Evolutionary conservation across 169 alveolate genomes (phyloP), one percentile per base, ranked within the genome.

Genomic region (Cystoisospora suis): DNA sequence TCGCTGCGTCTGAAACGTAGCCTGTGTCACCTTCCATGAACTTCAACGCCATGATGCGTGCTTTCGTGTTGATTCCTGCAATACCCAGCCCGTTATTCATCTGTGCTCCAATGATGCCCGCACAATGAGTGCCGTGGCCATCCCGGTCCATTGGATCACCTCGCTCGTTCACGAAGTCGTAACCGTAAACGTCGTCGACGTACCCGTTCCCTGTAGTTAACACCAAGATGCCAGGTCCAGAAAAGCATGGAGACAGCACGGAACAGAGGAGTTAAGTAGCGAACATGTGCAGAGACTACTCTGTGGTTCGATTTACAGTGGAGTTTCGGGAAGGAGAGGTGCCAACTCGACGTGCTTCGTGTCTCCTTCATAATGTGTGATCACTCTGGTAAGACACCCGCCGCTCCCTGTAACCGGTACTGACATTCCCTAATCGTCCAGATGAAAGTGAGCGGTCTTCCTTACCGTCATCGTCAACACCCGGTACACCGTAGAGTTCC

Each of bases 111-210:
- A 93, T 90, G 9, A 88, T 93, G n/a, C 96, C 96, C 7, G 96
- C 96, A 80, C 95, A 91, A 59, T 94, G 96, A 7, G 96, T 94
- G 12, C 96, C 96, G 65, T 94, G 96, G 38, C 95, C 95, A 44
- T 94, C 95, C 70, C 77, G 93, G 89, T 94, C 96, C 65, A 93
- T 89, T 0, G 94, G 94, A 36, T 93, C 90, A 58, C 94, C 94
- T 36, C 77, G 85, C 53, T 90, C 79, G 92, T 93, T 80, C 38
- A 90, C 88, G 72, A 93, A 93, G 75, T 93, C 94, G 45, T 81
- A 94, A 40, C 96, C 96, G 83, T 94, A 87, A 15, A 94, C 79
- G 65, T 94, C 96, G 75, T 94, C 96, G 20, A 94, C 96, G 56
- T 90, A 94, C 27, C 96, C 96, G 88, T 94, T 94, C 38, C 89